Evolutionary conservation across 805 yeast genomes (phyloP), one percentile per base, ranked within the genome.

Genomic region (Sugiyamaella americana): DNA sequence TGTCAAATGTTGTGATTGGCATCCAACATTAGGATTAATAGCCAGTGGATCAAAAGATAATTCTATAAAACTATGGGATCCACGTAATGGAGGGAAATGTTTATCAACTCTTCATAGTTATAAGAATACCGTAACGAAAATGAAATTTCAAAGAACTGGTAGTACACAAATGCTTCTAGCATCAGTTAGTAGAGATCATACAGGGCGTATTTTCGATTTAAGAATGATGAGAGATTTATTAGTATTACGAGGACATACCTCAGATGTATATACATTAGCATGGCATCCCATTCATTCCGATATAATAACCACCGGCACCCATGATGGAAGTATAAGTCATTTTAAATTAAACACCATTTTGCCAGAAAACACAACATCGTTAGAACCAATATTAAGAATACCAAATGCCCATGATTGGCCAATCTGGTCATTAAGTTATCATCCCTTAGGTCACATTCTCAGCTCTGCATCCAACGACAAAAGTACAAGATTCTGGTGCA

Each of bases 1-100:
- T 66, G 97, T 93, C 19, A 93, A 93, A 62, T 80, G 89, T 46
- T 86, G 94, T 45, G 98, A 93, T 64, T 93, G 99, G 99, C 99
- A 93, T 65, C 86, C 95, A 3, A 72, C 75, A 10, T 68, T 87
- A 65, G 96, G 97, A 0, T 71, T 93, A 22, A 74, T 93, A 43
- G 96, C 84, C 0, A 78, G 89, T 52, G 99, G 97, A 0, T 93
- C 98, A 0, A 93, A 94, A 63, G 99, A 93, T 66, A 94, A 94
- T 64, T 69, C 88, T 55, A 78, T 93, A 41, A 88, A 89, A 66
- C 70, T 93, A 21, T 93, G 98, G 98, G 99, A 93, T 62, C 99
- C 99, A 8, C 74, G 98, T 52, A 72, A 53, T 19, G 62, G 79
- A 3, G 80, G 83, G 0, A 73, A 73, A 41, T 81, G 91, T 53